phyloP scores from a whole-genome alignment of 352 stramenopile species.

The Pythium phragmitis region DNA sequence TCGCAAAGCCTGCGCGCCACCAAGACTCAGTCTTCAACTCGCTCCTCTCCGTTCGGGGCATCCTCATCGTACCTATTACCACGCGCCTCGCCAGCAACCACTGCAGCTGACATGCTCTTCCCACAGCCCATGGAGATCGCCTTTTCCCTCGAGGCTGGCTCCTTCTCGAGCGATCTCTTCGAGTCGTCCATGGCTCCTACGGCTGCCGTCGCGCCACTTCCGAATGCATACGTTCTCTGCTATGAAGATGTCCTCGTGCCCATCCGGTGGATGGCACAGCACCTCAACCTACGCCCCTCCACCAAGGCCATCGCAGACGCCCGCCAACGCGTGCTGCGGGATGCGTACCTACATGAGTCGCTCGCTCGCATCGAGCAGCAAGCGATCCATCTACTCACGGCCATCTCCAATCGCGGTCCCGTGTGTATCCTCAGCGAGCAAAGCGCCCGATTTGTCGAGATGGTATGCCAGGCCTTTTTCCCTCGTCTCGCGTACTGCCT shows the following conservation, averaged over 20 bases:
- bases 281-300: slow-evolving; percentile 45
- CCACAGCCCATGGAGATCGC: slow-evolving; percentile 30
- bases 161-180: slow-evolving; percentile 28
- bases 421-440: slow-evolving; percentile 72
- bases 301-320: slow-evolving; percentile 39
- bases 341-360: slow-evolving; percentile 44
- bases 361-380: slow-evolving; percentile 62
- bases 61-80: not conserved
- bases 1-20: not conserved
- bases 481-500: slow-evolving; percentile 63
- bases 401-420: slow-evolving; percentile 43
- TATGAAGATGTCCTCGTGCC: slow-evolving; percentile 70
- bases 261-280: slow-evolving; percentile 61
- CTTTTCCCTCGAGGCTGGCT: slow-evolving; percentile 24
- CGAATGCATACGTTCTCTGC: slow-evolving; percentile 63
- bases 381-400: slow-evolving; percentile 50
- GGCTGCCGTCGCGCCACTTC: slow-evolving; percentile 15
- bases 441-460: slow-evolving; percentile 58
- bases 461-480: slow-evolving; percentile 61
- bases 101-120: slow-evolving; percentile 15
- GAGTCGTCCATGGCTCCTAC: not conserved
- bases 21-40: slow-evolving; percentile 20
- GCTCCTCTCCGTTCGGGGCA: slow-evolving; percentile 4
- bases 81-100: not conserved
- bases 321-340: slow-evolving; percentile 45